Evolutionary conservation across 352 stramenopile species (phyloP).

Genomic region (Globisporangium ultimum): DNA sequence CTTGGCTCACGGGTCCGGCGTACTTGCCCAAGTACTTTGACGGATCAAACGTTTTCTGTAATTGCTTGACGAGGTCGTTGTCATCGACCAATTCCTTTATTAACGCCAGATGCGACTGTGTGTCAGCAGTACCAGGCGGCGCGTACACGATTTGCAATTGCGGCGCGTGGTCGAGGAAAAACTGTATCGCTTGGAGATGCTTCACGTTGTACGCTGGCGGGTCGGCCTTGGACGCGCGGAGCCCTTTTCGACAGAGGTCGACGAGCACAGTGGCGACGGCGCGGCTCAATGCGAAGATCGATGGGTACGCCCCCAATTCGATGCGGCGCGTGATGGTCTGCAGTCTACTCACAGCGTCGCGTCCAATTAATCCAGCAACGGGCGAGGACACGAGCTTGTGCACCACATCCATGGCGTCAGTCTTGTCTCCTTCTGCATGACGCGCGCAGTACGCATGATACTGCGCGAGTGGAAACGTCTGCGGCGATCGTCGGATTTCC

Average conservation of each 20-base stretch:
- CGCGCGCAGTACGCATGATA: constrained; percentile 72
- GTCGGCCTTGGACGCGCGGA: constrained; percentile 41
- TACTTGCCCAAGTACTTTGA: constrained; percentile 50
- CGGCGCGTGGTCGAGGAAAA: constrained; percentile 62
- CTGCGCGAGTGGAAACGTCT: constrained; percentile 24
- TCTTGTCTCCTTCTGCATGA: constrained; percentile 28
- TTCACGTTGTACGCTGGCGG: constrained; percentile 52
- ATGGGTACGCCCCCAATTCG: constrained; percentile 30
- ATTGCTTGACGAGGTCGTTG: constrained; percentile 37
- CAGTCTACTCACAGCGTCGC: constrained; percentile 50
- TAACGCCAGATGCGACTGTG: background rate
- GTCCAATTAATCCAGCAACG: constrained; percentile 41
- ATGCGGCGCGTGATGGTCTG: constrained; percentile 39
- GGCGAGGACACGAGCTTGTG: constrained; percentile 54
- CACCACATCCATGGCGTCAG: constrained; percentile 40
- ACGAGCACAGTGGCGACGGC: constrained; percentile 45
- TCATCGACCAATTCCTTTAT: constrained; percentile 33
- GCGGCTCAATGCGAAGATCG: constrained; percentile 32
- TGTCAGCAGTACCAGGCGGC: constrained; percentile 14
- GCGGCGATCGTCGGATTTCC: constrained; percentile 18
- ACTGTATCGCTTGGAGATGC: constrained; percentile 65
- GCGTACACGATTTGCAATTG: constrained; percentile 61
- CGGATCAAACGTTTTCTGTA: constrained; percentile 60
- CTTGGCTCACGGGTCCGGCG: constrained; percentile 49
- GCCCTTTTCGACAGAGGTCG: constrained; percentile 47